Base-by-base conservation (phyloP, 2,329 filamentous ascomycete genomes). In the Hymenoscyphus salicellus region DNA sequence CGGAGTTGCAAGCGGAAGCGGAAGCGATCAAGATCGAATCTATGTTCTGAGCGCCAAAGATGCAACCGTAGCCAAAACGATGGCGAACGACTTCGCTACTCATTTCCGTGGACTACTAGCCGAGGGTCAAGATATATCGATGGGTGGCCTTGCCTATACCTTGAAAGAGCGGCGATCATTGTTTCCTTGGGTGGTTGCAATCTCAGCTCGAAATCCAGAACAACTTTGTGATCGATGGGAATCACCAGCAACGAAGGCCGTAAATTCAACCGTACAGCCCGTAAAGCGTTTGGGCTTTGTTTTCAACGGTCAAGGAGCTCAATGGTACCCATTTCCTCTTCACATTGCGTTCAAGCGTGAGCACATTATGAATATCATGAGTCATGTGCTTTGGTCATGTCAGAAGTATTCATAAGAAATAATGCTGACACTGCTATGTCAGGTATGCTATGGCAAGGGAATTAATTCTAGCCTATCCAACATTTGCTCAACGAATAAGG, bases 291-390 rank as follows among this genome's bases (percentile, higher is more conserved):
- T 66, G 3, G 63, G 65, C 2, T 66, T 65, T 43, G 68, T 72
- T 5, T 73, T 73, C 63, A 70, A 69, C 5, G 71, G 72, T 23
- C 71, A 73, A 20, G 72, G 72, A 7, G 69, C 69, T n/a, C 69
- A 71, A 49, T 71, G 68, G 68, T 30, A 60, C 38, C n/a, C 60
- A 16, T 11, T 33, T 11, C 11, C 10, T 28, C 49, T 49, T 10
- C 11, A n/a, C 16, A n/a, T 2, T n/a, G 16, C 11, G 14, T 33
- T 10, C 32, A 33, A 10, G 32, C 7, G 32, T 33, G 32, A 8
- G 32, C 3, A 33, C 32, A 1, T 33, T 33, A 2, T 33, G 7
- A 33, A 33, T 33, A 33, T 33, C 32, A 33, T 32, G 30, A 32
- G 30, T 32, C 30, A 32, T 32, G 30, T 33, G 11, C 32, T 33